These are phyloP conservation scores for Penicillium pancosmium DNA, from an alignment of 495 filamentous ascomycete genomes.

Conservation along the genomic window DNA sequence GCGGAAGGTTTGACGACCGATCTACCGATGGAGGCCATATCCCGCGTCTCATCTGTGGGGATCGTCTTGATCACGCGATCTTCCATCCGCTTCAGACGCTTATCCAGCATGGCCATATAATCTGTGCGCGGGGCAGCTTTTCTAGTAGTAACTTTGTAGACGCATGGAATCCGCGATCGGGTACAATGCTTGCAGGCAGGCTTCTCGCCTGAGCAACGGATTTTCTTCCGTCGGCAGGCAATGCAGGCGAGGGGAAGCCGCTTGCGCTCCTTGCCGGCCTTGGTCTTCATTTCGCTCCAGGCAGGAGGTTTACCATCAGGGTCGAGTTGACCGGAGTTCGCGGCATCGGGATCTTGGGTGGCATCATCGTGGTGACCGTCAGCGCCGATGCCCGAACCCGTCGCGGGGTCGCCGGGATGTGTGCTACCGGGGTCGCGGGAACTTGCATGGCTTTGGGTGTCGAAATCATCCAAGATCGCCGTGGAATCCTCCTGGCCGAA, in stretches of 20 bases:
- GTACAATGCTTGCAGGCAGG: conserved; percentile 97
- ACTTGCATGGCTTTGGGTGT: conserved; percentile 48
- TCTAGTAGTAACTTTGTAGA: conserved; percentile 96
- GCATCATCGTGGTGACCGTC: conserved; percentile 30
- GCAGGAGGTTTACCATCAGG: conserved; percentile 61
- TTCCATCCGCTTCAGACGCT: conserved; percentile 91
- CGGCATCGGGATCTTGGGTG: conserved; percentile 38
- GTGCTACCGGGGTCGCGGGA: conserved; percentile 45
- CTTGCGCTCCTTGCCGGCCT: conserved; percentile 96
- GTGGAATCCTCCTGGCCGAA: conserved; percentile 36
- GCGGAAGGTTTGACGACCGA: conserved; percentile 80
- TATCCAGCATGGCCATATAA: conserved; percentile 99
- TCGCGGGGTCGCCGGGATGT: conserved; percentile 30
- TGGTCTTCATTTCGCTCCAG: conserved; percentile 98
- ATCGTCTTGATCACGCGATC: conserved; percentile 96
- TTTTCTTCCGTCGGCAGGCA: conserved; percentile 95
- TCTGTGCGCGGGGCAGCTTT: conserved; percentile 96
- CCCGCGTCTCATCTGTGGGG: conserved; percentile 73
- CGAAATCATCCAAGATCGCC: conserved; percentile 40
- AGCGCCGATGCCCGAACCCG: conserved; percentile 24
- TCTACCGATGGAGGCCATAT: conserved; percentile 64
- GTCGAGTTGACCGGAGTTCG: conserved; percentile 52
- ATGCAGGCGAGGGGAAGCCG: conserved; percentile 93
- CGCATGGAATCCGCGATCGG: conserved; percentile 89
- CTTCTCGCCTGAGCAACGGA: conserved; percentile 96